Evolutionary conservation across 2,329 filamentous ascomycete genomes (phyloP).

Genomic region (Claviceps quebecensis): DNA sequence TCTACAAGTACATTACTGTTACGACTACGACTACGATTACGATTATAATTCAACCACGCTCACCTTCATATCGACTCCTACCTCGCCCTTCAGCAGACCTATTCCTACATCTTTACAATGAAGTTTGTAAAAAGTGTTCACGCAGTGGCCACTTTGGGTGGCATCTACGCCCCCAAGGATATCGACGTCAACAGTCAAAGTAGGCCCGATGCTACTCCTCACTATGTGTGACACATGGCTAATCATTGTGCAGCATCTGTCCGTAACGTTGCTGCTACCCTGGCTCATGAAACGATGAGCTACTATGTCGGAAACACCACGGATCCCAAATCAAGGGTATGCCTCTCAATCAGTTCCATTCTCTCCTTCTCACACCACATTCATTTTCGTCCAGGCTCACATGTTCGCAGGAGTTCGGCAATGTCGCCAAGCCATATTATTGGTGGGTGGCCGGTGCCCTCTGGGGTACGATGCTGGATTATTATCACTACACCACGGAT

Average conservation of each 20-base stretch:
- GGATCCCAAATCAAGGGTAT: constrained; percentile 30
- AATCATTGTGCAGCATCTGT: constrained; percentile 37
- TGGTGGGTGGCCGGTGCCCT: constrained; percentile 54
- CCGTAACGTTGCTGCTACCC: constrained; percentile 42
- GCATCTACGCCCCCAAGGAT: constrained; percentile 21
- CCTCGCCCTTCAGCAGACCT: too few relatives aligned
- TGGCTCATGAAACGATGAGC: constrained; percentile 47
- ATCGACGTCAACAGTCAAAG: constrained; percentile 24
- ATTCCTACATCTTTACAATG: constrained; percentile 5
- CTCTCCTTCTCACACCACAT: not conserved
- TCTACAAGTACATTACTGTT: not conserved
- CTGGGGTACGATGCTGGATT: constrained; percentile 56
- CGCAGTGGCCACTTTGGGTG: constrained; percentile 12
- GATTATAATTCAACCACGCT: too few relatives aligned
- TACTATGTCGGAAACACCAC: constrained; percentile 50
- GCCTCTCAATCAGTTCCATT: not conserved
- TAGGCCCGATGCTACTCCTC: constrained; percentile 11
- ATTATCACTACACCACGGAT: constrained; percentile 53
- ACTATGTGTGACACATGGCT: not conserved
- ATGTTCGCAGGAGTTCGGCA: constrained; percentile 34
- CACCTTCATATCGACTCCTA: too few relatives aligned
- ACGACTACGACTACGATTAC: too few relatives aligned
- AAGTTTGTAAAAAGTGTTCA: constrained; percentile 13
- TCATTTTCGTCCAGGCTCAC: not conserved
- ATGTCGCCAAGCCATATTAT: constrained; percentile 54